These are phyloP conservation scores for Nakazawaea ishiwadae DNA, from an alignment of 805 yeast species.

Conservation along the genomic window DNA sequence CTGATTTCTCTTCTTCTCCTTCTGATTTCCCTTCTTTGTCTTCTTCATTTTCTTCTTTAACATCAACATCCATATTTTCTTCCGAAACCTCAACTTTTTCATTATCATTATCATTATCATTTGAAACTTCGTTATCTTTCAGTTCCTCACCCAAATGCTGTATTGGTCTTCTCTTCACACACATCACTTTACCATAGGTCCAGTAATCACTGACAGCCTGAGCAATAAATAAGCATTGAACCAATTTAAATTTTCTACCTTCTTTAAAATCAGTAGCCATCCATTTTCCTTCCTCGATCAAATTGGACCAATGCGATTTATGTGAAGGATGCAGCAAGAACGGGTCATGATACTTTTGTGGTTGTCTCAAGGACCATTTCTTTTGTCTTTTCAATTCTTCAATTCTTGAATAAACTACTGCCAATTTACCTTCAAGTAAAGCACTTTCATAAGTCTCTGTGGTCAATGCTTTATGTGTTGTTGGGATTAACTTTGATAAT, in stretches of 20 bases:
- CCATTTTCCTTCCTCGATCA: constrained; percentile 81
- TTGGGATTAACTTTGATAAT: constrained; percentile 69
- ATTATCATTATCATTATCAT: constrained; percentile 12
- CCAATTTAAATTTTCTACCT: constrained; percentile 61
- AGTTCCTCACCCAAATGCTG: constrained; percentile 15
- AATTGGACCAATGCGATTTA: constrained; percentile 65
- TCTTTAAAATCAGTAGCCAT: constrained; percentile 75
- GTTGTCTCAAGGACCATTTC: constrained; percentile 90
- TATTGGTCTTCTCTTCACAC: constrained; percentile 52
- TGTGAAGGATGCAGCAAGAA: constrained; percentile 28
- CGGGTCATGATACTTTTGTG: constrained; percentile 68
- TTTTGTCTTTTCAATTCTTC: constrained; percentile 86
- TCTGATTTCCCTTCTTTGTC: constrained; percentile 14
- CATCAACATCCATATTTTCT: constrained; percentile 14
- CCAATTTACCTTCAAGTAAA: constrained; percentile 82
- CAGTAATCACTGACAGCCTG: constrained; percentile 75
- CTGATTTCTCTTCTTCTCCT: constrained; percentile 17
- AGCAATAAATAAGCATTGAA: constrained; percentile 66
- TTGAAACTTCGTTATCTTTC: not conserved
- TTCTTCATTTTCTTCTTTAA: constrained; percentile 12
- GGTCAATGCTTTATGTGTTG: constrained; percentile 80
- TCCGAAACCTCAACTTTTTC: constrained; percentile 8
- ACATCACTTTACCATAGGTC: constrained; percentile 65
- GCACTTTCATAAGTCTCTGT: constrained; percentile 85
- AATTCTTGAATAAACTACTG: constrained; percentile 84